A percentile compares a stretch with the other conserved stretches of the same genome.
phyloP scores from a whole-genome alignment of 2,329 filamentous ascomycete species.

The Rhynchosporium agropyri region DNA sequence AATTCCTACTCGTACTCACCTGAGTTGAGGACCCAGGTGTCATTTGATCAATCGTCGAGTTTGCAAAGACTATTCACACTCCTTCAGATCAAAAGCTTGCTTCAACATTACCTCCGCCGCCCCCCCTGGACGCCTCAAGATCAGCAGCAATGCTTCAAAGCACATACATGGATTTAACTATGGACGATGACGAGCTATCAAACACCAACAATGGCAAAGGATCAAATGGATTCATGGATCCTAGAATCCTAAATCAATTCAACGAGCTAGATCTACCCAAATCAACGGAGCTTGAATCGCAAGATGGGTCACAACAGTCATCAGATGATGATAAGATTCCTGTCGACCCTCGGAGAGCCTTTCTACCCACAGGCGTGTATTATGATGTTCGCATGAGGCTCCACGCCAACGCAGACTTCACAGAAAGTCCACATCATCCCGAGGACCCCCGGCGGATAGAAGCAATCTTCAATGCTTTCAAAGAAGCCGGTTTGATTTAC shows the following conservation, averaged over 20 bases:
- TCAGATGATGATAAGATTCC: constrained; percentile 14
- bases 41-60: neutral
- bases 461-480: constrained; percentile 89
- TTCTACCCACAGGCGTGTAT: constrained; percentile 72
- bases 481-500: constrained; percentile 76
- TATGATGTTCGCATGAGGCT: constrained; percentile 97
- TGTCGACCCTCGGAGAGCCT: constrained; percentile 24
- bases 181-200: constrained; percentile 27
- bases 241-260: constrained; percentile 29
- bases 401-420: constrained; percentile 82
- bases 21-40: neutral
- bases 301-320: constrained; percentile 25
- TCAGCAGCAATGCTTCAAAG: constrained; percentile 23
- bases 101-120: neutral
- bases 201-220: constrained; percentile 22
- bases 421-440: constrained; percentile 78
- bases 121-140: constrained; percentile 19
- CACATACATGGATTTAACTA: constrained; percentile 31
- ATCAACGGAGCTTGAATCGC: constrained; percentile 23
- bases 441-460: constrained; percentile 93
- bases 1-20: neutral
- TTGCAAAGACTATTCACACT: neutral
- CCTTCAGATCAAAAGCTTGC: neutral
- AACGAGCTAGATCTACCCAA: constrained; percentile 23
- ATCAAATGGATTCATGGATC: constrained; percentile 36